phyloP scores from a whole-genome alignment of 164 flowering plant genomes.

The Macadamia tetraphylla region DNA sequence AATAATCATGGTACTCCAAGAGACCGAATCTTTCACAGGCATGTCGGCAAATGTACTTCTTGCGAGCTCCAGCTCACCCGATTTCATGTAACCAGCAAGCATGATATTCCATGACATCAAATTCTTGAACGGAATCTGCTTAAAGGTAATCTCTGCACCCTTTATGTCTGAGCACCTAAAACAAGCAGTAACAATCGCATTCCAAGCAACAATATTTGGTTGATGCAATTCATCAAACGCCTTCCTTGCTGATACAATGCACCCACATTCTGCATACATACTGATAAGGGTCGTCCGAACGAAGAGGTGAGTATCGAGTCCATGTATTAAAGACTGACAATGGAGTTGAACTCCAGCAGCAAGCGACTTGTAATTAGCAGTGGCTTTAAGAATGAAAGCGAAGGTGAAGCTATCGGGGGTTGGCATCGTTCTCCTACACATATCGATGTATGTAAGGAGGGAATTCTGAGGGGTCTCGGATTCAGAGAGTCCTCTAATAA shows the following conservation, averaged over 20 bases:
- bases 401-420: slow-evolving; percentile 54
- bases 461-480: slow-evolving; percentile 32
- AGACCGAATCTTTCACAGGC: slow-evolving; percentile 42
- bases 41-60: slow-evolving; percentile 31
- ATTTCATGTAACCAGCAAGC: slow-evolving; percentile 54
- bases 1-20: slow-evolving; percentile 73
- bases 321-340: slow-evolving; percentile 33
- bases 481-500: slow-evolving; percentile 54
- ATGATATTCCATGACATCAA: slow-evolving; percentile 51
- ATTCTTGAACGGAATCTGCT: slow-evolving; percentile 40
- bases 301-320: slow-evolving; percentile 40
- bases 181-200: slow-evolving; percentile 49
- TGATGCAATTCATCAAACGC: slow-evolving; percentile 51
- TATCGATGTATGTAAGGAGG: slow-evolving; percentile 26
- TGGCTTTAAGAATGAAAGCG: slow-evolving; percentile 52
- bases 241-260: slow-evolving; percentile 21
- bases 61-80: slow-evolving; percentile 42
- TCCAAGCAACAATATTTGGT: slow-evolving; percentile 65
- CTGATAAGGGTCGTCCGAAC: slow-evolving; percentile 56
- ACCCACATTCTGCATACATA: slow-evolving; percentile 50
- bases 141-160: slow-evolving; percentile 34
- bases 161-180: slow-evolving; percentile 42
- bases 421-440: slow-evolving; percentile 23
- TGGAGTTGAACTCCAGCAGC: slow-evolving; percentile 44
- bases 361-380: slow-evolving; percentile 34